Conservation (phyloP, 257 asterid genomes). For the Plantago ovata region DNA sequence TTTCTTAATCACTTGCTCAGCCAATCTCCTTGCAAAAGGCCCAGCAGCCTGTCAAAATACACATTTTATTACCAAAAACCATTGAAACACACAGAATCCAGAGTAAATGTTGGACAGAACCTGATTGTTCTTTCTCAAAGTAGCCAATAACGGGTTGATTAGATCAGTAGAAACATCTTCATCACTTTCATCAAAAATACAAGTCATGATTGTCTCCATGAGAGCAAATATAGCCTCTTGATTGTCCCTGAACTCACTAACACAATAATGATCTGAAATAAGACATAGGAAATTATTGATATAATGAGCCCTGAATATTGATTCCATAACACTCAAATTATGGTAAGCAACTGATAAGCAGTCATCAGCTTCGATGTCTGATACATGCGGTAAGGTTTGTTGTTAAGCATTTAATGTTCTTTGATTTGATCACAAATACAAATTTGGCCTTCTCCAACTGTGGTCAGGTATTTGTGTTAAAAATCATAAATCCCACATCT, state of each 20-base stretch:
- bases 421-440: no score
- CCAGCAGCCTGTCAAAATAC: slow-evolving; percentile 38
- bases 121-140: slow-evolving; percentile 64
- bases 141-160: slow-evolving; percentile 58
- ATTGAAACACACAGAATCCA: background rate
- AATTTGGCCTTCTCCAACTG: no score
- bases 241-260: slow-evolving; percentile 49
- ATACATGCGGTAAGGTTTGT: no score
- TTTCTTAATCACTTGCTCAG: slow-evolving; percentile 58
- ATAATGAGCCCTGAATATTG: no score
- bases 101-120: slow-evolving; percentile 23
- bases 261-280: slow-evolving; percentile 12
- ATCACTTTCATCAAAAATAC: slow-evolving; percentile 71
- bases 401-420: no score
- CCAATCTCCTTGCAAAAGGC: slow-evolving; percentile 65
- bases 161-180: slow-evolving; percentile 74
- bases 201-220: slow-evolving; percentile 90
- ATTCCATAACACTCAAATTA: no score
- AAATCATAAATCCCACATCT: no score
- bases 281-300: no score
- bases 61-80: background rate
- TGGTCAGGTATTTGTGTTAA: no score
- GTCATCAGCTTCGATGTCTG: no score
- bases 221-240: slow-evolving; percentile 64
- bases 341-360: no score